These are phyloP conservation scores for Furcasterigmium furcatum DNA, from an alignment of 2,329 filamentous ascomycete species.

Conservation along the genomic window DNA sequence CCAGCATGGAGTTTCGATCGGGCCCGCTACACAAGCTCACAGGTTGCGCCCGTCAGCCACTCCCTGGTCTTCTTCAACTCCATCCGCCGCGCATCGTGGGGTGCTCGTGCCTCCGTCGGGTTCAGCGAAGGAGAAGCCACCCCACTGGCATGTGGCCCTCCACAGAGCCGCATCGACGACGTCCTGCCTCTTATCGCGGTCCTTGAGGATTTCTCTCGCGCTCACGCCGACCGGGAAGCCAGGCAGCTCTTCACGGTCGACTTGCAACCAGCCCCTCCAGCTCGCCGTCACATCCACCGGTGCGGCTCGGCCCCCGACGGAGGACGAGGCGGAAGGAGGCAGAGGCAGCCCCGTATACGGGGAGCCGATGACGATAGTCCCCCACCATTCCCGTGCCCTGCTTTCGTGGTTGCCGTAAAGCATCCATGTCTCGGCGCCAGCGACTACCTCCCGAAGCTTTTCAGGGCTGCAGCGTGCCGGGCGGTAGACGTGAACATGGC, in stretches of 20 bases:
- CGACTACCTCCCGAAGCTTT: slow-evolving; percentile 29
- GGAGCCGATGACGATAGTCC: slow-evolving; percentile 50
- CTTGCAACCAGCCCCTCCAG: slow-evolving; percentile 50
- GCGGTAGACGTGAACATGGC: slow-evolving; percentile 47
- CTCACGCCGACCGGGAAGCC: slow-evolving; percentile 35
- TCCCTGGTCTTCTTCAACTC: no score
- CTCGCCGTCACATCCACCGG: slow-evolving; percentile 28
- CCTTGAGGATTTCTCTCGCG: slow-evolving; percentile 40
- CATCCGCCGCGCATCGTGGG: no score
- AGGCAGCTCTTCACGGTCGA: slow-evolving; percentile 38
- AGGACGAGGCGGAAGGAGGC: slow-evolving; percentile 15
- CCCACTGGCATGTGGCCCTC: slow-evolving; percentile 47
- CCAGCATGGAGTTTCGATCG: neutral
- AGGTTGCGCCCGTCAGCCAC: no score
- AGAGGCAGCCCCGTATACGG: slow-evolving; percentile 20
- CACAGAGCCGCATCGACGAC: slow-evolving; percentile 41
- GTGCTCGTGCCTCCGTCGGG: no score
- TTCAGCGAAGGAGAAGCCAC: slow-evolving; percentile 37
- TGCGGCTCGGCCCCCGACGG: slow-evolving; percentile 20
- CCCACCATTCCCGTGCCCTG: slow-evolving; percentile 51
- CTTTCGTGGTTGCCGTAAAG: slow-evolving; percentile 45
- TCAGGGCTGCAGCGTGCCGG: slow-evolving; percentile 11
- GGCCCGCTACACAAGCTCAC: neutral
- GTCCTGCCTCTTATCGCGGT: slow-evolving; percentile 32
- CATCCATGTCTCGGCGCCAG: slow-evolving; percentile 42